Evolutionary conservation across 352 stramenopile genomes (phyloP).

Genomic region (Globisporangium nodosum): DNA sequence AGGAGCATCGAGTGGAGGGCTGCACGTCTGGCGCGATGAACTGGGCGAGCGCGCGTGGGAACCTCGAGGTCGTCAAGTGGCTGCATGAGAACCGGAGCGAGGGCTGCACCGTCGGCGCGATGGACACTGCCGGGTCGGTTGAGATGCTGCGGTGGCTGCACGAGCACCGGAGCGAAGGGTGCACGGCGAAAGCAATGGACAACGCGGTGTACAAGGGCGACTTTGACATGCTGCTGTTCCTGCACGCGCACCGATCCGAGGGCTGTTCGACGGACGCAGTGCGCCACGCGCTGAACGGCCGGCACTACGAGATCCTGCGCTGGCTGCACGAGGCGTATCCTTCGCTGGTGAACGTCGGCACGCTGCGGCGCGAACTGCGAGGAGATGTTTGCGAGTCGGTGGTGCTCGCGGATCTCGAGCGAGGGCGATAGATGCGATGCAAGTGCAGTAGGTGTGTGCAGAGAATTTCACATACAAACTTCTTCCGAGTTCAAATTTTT

Average conservation of each 20-base stretch:
- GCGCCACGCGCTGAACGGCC: constrained; percentile 8
- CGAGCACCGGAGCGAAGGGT: constrained; percentile 13
- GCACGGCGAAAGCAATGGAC: constrained; percentile 22
- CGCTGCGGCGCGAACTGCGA: not conserved
- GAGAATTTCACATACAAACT: too few species aligned
- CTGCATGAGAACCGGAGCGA: constrained; percentile 16
- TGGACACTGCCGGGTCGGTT: constrained; percentile 15
- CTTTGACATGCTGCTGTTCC: constrained; percentile 19
- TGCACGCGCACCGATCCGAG: constrained; percentile 13
- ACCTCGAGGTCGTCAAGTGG: constrained; percentile 17
- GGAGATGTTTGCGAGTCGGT: not conserved
- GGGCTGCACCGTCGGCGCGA: constrained; percentile 15
- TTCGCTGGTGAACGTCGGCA: not conserved
- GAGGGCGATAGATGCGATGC: too few species aligned
- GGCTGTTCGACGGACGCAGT: constrained; percentile 5
- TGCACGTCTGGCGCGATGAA: constrained; percentile 61
- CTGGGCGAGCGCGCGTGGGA: constrained; percentile 14
- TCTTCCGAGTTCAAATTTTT: too few species aligned
- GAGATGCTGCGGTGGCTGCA: constrained; percentile 15
- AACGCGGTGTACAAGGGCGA: constrained; percentile 18
- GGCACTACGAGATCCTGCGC: constrained; percentile 11
- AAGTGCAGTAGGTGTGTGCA: too few species aligned
- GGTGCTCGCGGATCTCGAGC: not conserved
- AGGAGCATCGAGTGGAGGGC: constrained; percentile 45
- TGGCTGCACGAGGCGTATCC: constrained; percentile 9